A percentile compares a stretch with the other conserved stretches of the same genome.
Conservation (phyloP, 805 yeast genomes). For the Debaryomyces tyrocola region DNA sequence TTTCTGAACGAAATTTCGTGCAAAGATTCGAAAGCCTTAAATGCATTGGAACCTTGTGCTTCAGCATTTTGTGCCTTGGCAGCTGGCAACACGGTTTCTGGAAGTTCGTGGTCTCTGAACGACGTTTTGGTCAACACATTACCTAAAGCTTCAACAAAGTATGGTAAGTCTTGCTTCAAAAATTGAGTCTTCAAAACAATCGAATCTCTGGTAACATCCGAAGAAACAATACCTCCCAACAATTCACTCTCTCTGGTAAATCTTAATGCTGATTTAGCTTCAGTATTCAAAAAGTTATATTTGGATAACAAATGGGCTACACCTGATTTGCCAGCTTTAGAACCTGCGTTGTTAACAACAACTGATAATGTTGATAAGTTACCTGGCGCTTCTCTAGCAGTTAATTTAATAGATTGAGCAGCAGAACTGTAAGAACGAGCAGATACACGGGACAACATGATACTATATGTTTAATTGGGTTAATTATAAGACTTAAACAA, state of each 20-base stretch:
- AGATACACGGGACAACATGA: conserved; percentile 43
- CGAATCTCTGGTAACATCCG: conserved; percentile 79
- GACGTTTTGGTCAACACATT: conserved; percentile 68
- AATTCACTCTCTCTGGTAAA: conserved; percentile 92
- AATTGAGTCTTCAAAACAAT: conserved; percentile 79
- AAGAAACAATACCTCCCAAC: conserved; percentile 77
- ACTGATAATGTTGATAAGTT: conserved; percentile 76
- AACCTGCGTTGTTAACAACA: conserved; percentile 79
- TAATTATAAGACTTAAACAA: not conserved
- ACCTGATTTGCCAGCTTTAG: conserved; percentile 76
- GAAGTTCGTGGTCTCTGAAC: conserved; percentile 80
- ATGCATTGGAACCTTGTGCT: conserved; percentile 51
- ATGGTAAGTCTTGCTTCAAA: conserved; percentile 86
- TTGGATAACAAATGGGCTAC: conserved; percentile 81
- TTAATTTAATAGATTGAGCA: conserved; percentile 43
- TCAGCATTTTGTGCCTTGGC: conserved; percentile 63
- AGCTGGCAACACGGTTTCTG: conserved; percentile 79
- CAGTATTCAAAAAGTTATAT: conserved; percentile 81
- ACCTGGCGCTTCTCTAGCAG: conserved; percentile 60
- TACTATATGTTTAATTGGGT: conserved; percentile 5
- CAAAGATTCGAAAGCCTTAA: conserved; percentile 72
- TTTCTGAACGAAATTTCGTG: conserved; percentile 80
- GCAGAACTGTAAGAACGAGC: conserved; percentile 45
- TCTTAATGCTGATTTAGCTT: conserved; percentile 83
- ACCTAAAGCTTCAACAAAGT: conserved; percentile 82